phyloP scores from a whole-genome alignment of 208 protist genomes.

The Leishmania tropica region DNA sequence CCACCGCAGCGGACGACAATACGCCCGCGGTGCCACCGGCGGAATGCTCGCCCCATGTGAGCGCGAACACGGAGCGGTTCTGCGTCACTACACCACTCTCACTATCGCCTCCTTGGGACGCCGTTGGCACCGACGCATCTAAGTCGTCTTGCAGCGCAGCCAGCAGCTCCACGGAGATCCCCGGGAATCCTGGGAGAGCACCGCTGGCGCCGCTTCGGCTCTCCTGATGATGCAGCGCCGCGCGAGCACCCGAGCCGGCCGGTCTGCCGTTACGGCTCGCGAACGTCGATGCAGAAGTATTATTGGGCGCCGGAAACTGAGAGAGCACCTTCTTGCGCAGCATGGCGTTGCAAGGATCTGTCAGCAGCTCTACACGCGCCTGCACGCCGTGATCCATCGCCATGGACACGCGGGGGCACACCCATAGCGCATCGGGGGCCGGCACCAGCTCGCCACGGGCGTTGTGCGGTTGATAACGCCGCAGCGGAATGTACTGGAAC shows the following conservation, averaged over 20 bases:
- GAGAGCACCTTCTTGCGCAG: constrained; percentile 22
- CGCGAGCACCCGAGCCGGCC: constrained; percentile 23
- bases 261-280: not conserved
- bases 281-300: constrained; percentile 5
- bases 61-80: constrained; percentile 29
- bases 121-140: not conserved
- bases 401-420: constrained; percentile 55
- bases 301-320: constrained; percentile 5
- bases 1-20: constrained; percentile 21
- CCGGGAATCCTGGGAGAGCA: constrained; percentile 19
- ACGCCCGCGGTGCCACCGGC: not conserved
- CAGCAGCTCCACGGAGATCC: constrained; percentile 24
- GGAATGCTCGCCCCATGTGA: constrained; percentile 22
- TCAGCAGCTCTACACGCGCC: constrained; percentile 19
- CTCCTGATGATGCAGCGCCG: constrained; percentile 30
- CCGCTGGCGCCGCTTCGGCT: not conserved
- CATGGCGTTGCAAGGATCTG: constrained; percentile 6
- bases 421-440: constrained; percentile 79
- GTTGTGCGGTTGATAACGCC: constrained; percentile 82
- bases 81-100: constrained; percentile 2
- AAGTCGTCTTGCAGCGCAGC: constrained; percentile 35
- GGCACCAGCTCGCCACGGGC: constrained; percentile 54
- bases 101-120: not conserved
- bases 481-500: constrained; percentile 83
- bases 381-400: constrained; percentile 22